Percentiles rank a stretch among this genome's conserved stretches.
Evolutionary conservation across 768 basidiomycete species (phyloP).

Genomic region (Omphalotus guepiniiformis): DNA sequence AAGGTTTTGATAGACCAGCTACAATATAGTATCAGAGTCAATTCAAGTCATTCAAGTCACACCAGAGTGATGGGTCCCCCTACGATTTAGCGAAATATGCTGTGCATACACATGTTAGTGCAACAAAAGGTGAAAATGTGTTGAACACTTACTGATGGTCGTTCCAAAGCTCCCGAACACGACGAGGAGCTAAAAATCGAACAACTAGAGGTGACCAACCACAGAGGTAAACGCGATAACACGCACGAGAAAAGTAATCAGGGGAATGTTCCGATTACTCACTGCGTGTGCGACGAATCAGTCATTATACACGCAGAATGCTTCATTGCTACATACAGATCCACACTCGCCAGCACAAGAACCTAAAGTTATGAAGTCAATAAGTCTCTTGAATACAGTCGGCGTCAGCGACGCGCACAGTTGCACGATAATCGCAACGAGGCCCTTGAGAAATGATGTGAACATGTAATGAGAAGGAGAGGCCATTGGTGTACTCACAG

Average conservation of each 20-base stretch:
- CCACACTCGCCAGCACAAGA: constrained; percentile 7
- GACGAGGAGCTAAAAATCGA: neutral
- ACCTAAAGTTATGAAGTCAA: neutral
- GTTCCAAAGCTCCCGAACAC: neutral
- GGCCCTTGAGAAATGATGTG: neutral
- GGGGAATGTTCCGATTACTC: constrained; percentile 1
- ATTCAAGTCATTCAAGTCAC: no score
- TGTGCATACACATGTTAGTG: neutral
- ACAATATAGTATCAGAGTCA: no score
- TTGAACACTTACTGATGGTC: constrained; percentile 5
- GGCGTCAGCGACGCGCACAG: neutral
- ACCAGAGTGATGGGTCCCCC: no score
- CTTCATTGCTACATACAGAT: neutral
- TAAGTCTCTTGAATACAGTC: neutral
- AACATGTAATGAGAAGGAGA: neutral
- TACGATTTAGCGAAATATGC: no score
- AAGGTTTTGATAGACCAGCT: constrained; percentile 6
- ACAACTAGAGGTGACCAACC: neutral
- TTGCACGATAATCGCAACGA: constrained; percentile 2
- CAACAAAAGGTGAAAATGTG: no score
- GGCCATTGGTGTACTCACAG: neutral
- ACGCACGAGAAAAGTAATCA: neutral
- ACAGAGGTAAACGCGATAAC: no score
- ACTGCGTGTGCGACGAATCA: neutral
- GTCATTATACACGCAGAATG: neutral